Conservation (phyloP, 345 rosid species). For the Brassica rapa region DNA sequence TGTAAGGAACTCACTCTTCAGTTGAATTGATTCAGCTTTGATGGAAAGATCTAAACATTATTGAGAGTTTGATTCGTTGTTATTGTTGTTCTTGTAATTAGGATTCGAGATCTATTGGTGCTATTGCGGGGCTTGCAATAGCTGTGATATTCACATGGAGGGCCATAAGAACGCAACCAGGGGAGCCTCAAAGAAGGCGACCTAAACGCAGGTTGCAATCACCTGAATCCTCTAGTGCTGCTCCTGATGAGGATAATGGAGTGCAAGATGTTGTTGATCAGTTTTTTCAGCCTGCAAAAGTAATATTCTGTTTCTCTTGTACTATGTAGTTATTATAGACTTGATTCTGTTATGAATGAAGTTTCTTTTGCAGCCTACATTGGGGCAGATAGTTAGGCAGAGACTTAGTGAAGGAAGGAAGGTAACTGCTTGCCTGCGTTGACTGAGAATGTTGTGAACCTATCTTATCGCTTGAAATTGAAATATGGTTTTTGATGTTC, state of each 20-base stretch:
- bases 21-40: not conserved
- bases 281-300: conserved; percentile 82
- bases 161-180: conserved; percentile 64
- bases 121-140: conserved; percentile 92
- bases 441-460: conserved; percentile 5
- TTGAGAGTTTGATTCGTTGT: not conserved
- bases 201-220: conserved; percentile 67
- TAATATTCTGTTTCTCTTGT: conserved; percentile 15
- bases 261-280: conserved; percentile 75
- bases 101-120: conserved; percentile 92
- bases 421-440: conserved; percentile 43
- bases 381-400: conserved; percentile 84
- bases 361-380: conserved; percentile 55
- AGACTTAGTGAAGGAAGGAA: conserved; percentile 90
- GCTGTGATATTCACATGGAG: conserved; percentile 88
- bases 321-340: not conserved
- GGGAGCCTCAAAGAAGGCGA: conserved; percentile 62
- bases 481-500: not conserved
- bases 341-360: not conserved
- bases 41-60: not conserved
- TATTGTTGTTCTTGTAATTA: conserved; percentile 24
- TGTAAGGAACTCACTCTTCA: not conserved
- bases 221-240: conserved; percentile 43
- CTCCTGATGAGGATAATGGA: conserved; percentile 51
- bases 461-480: not conserved